Base-by-base conservation (phyloP, 2,329 filamentous ascomycete genomes). In the Botrytis deweyae region DNA sequence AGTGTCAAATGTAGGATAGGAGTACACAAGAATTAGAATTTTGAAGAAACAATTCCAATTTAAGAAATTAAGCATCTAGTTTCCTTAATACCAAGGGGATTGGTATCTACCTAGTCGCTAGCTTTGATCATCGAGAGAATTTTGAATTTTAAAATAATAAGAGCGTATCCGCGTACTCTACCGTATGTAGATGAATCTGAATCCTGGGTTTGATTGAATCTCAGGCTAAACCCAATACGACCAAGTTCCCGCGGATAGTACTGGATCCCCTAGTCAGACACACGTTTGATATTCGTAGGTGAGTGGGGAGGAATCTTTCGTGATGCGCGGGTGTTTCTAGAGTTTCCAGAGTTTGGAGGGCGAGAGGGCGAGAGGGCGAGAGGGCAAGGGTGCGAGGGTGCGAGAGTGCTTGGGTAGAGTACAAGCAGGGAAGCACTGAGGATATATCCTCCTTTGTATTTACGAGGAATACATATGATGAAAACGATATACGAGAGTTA, bases 201-300 rank as follows among this genome's bases (percentile, higher is more conserved):
- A 55, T 55, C 49, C 62, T 29, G 29, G 62, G 38, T 64, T 62
- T 38, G 40, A 29, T 44, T 64, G 38, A 29, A 64, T 64, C 62
- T 64, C 16, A 5, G n/a, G 40, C 62, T 64, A 64, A 44, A 44
- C 61, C 61, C 22, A 42, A 25, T 42, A 3, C 0, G 38, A 63
- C 9, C 9, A 38, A 62, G 59, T 62, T 62, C 59, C 59, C 36
- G 36, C 59, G 61, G 22, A 42, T 42, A 42, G 38, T 40, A 38
- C 42, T 63, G 38, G 38, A 42, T n/a, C 61, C 38, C 25, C 61
- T 40, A 40, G 61, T 38, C 61, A 42, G 61, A 42, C 61, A 63
- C 61, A 63, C 61, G 61, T 63, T 63, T 63, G 61, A 42, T 44
- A 49, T 49, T 66, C 69, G 73, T 69, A 49, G 42, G 66, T 52